Base-by-base conservation (phyloP, 495 filamentous ascomycete genomes). In the Hypoxylon intermedium region DNA sequence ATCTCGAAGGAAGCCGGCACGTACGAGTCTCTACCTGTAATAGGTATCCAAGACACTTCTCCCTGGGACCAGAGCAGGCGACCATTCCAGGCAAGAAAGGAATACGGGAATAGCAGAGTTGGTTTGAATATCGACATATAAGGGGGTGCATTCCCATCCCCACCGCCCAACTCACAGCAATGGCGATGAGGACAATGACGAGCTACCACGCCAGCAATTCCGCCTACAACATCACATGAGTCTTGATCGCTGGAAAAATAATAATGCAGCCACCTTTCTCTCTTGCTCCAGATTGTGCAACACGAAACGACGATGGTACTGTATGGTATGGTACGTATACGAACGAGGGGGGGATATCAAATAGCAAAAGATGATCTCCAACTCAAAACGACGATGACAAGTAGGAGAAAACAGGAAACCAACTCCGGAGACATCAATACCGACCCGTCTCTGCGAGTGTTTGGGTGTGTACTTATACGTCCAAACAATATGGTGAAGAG, bases 341-440 rank as follows among this genome's bases (percentile, higher is more conserved):
- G 62, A 65, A 65, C 62, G 62, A 65, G 20, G 62, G 62, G 62
- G 62, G 62, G 62, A 65, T 65, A 65, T 65, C 62, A 51, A 60
- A 37, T 13, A 37, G 34, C 34, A 64, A 54, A 55, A 38, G 51
- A 65, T 34, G 50, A 55, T 33, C 40, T 59, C 54, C 61, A 47
- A 53, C 61, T 59, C 61, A 58, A 58, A 15, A 37, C 11, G n/a
- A 58, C 13, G 51, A 58, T 44, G 28, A 53, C 24, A 33, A 56
- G 44, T 53, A 68, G 53, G 58, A 60, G 54, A 63, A 40, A 70
- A 11, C 28, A 47, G 48, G 57, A 62, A 69, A 53, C 51, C 60
- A 65, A 63, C 60, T 63, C 58, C 58, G 47, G 63, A 61, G 40
- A 67, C 60, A 37, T 58, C 58, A 61, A 67, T 67, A 48, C 53